Conservation (phyloP, 2,329 filamentous ascomycete genomes). For the Albophoma yamanashiensis region DNA sequence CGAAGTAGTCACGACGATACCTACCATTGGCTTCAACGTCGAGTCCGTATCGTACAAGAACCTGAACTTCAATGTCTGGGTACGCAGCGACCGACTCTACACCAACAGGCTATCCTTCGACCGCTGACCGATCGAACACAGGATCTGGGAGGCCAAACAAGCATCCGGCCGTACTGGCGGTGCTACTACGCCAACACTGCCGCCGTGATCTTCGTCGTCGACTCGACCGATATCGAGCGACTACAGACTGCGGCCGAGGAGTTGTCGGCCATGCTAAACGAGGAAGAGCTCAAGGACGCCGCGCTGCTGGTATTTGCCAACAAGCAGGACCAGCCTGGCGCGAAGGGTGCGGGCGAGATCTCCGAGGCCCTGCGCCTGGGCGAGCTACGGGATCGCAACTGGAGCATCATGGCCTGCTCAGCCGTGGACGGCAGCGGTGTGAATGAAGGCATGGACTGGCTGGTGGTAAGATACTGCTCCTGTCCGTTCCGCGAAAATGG, state of each 20-base stretch:
- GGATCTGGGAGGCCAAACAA: conserved; percentile 97
- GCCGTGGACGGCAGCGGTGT: conserved; percentile 93
- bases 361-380: conserved; percentile 85
- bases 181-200: conserved; percentile 99
- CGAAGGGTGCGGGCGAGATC: conserved; percentile 93
- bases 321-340: conserved; percentile 96
- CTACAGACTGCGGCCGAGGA: conserved; percentile 89
- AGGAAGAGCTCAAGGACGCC: conserved; percentile 91
- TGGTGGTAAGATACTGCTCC: conserved; percentile 58
- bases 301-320: conserved; percentile 93
- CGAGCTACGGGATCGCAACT: conserved; percentile 91
- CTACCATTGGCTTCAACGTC: conserved; percentile 98
- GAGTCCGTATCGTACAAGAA: conserved; percentile 98
- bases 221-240: conserved; percentile 94
- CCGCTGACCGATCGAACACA: conserved; percentile 17
- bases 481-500: not conserved
- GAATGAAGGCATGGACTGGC: conserved; percentile 97
- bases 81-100: conserved; percentile 30
- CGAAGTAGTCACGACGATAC: conserved; percentile 97
- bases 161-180: conserved; percentile 95
- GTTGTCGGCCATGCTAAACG: conserved; percentile 87
- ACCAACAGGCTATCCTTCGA: not conserved
- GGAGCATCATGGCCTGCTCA: conserved; percentile 97
- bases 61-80: conserved; percentile 98
- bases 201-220: conserved; percentile 96